Conservation (phyloP, 2,329 filamentous ascomycete species). For the Penicillium sp. region DNA sequence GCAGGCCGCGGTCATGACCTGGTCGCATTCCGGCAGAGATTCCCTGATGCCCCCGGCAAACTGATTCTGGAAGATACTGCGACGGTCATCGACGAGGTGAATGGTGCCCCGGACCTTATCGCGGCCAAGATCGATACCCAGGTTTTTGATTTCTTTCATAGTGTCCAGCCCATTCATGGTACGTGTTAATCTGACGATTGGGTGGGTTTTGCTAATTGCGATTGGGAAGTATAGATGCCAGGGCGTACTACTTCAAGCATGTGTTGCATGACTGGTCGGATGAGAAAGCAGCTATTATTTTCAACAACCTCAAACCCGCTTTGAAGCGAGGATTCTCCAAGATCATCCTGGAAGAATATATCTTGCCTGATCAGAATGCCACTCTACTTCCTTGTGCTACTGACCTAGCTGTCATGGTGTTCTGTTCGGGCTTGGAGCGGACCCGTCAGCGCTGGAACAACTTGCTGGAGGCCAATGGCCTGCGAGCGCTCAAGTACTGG, state of each 20-base stretch:
- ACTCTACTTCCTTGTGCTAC: slow-evolving; percentile 18
- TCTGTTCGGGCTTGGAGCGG: slow-evolving; percentile 25
- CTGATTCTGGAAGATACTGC: slow-evolving; percentile 50
- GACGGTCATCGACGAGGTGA: slow-evolving; percentile 33
- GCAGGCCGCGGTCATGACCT: slow-evolving; percentile 44
- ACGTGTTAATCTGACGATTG: background rate
- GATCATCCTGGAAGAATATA: slow-evolving; percentile 27
- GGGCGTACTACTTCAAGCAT: slow-evolving; percentile 32
- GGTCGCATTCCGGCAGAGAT: slow-evolving; percentile 33
- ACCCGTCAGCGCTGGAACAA: slow-evolving; percentile 20
- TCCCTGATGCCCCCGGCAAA: slow-evolving; percentile 38
- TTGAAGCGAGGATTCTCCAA: slow-evolving; percentile 27
- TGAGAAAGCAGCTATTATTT: slow-evolving; percentile 21
- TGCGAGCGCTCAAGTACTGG: too few species aligned
- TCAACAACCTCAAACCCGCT: slow-evolving; percentile 21
- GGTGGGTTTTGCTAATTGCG: background rate
- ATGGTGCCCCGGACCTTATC: slow-evolving; percentile 8
- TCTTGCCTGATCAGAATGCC: slow-evolving; percentile 25
- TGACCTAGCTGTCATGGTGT: slow-evolving; percentile 29
- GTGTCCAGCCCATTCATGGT: slow-evolving; percentile 9
- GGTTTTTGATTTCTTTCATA: slow-evolving; percentile 17
- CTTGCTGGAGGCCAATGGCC: too few species aligned
- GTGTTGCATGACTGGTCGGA: slow-evolving; percentile 37
- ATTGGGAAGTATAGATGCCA: slow-evolving; percentile 11
- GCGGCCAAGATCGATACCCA: slow-evolving; percentile 10